Evolutionary conservation across 2,329 filamentous ascomycete genomes (phyloP).

Genomic region (Fusarium fracticaudum): DNA sequence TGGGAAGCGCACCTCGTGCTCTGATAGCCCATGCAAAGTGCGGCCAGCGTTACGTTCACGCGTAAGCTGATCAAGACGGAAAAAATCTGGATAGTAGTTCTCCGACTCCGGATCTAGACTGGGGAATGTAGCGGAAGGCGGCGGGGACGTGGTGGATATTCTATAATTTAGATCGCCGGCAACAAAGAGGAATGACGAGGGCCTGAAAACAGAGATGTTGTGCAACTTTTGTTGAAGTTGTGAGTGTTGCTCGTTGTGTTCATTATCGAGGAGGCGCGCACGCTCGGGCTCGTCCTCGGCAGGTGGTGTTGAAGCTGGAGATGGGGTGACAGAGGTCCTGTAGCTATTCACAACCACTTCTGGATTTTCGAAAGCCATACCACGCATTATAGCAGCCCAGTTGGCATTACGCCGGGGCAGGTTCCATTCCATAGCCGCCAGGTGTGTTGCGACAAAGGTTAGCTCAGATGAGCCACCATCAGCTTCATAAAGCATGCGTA

Average conservation of each 20-base stretch:
- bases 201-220: conserved; percentile 75
- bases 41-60: conserved; percentile 74
- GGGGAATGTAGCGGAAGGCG: conserved; percentile 69
- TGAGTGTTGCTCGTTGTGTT: conserved; percentile 48
- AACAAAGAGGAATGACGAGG: conserved; percentile 82
- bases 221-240: conserved; percentile 59
- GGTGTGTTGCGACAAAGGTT: conserved; percentile 88
- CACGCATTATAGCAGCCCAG: conserved; percentile 85
- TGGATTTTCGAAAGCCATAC: conserved; percentile 77
- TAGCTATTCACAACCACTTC: conserved; percentile 49
- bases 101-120: conserved; percentile 64
- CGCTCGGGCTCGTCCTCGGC: conserved; percentile 43
- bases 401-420: conserved; percentile 81
- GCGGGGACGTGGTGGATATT: conserved; percentile 74
- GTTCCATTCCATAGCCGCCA: conserved; percentile 87
- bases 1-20: conserved; percentile 80
- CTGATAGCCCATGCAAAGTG: conserved; percentile 80
- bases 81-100: conserved; percentile 72
- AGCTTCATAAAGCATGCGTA: conserved; percentile 70
- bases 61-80: conserved; percentile 81
- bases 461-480: conserved; percentile 63
- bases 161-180: conserved; percentile 96
- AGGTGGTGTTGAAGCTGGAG: conserved; percentile 34
- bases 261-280: conserved; percentile 48
- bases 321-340: conserved; percentile 38